Evolutionary conservation across 2,329 filamentous ascomycete genomes (phyloP), one percentile per base, ranked within the genome.

Genomic region (Cyanodermella asteris): DNA sequence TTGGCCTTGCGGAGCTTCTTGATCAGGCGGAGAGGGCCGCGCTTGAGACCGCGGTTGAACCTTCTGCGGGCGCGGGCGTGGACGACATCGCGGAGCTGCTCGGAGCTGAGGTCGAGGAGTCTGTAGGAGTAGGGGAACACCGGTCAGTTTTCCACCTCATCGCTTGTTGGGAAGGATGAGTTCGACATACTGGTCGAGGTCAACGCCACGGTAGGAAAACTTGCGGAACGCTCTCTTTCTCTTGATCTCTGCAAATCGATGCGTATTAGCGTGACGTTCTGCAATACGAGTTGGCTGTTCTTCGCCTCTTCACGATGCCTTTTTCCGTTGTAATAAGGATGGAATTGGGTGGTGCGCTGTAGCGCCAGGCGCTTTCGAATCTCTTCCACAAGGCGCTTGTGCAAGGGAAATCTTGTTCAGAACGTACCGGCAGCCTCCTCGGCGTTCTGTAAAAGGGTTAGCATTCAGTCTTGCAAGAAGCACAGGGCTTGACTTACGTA

Each of bases 1-100:
- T 93, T 93, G 45, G 87, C 75, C 71, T 93, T 94, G 59, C 87
- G 84, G 50, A 97, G 80, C 74, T 97, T 97, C 80, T 94, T 94
- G 73, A 97, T 94, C 51, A 97, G 68, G 48, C 87, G 87, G 87
- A 97, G 94, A 49, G 87, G 87, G 70, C 91, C 91, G 67, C 87
- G 82, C 77, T 94, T 97, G 50, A 97, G 75, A 50, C 87, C 87
- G 45, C 87, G 84, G 76, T 94, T 94, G 76, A 97, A 94, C 56
- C 90, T 72, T 59, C 87, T 74, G 55, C 87, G 84, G 54, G 87
- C 87, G 56, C 87, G 87, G 51, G 87, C 87, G 68, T 97, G 87
- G 51, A 97, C 82, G 56, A 97, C 78, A 75, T 93, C 82, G 52
- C 87, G 82, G 59, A 97, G 81, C 64, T 94, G 77, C 59, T 94